phyloP scores from a whole-genome alignment of 352 stramenopile genomes.

The Phytopythium vexans region DNA sequence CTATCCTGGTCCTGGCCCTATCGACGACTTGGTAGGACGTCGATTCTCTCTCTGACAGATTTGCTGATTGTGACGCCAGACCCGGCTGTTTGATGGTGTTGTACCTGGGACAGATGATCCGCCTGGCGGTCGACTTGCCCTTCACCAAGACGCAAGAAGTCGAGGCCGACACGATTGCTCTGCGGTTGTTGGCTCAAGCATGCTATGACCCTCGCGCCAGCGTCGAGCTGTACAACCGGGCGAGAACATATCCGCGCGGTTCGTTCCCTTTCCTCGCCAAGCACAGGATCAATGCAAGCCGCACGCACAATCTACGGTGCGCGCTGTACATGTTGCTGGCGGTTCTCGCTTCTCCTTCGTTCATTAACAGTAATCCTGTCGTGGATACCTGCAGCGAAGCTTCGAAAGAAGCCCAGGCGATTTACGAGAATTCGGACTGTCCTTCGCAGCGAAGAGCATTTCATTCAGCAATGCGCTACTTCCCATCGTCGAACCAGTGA shows the following conservation, averaged over 20 bases:
- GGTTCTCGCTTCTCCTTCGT: no score
- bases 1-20: constrained; percentile 1
- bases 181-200: constrained; percentile 46
- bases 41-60: neutral
- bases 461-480: no score
- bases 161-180: constrained; percentile 49
- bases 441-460: no score
- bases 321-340: no score
- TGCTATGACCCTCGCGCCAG: constrained; percentile 54
- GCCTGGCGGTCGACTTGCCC: constrained; percentile 39
- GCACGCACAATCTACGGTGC: neutral
- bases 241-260: neutral
- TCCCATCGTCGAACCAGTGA: no score
- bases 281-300: neutral
- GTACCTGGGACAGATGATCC: constrained; percentile 26
- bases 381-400: no score
- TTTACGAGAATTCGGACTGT: no score
- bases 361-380: no score
- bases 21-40: neutral
- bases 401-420: no score
- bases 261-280: neutral
- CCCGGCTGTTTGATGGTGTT: no score
- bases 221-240: constrained; percentile 34
- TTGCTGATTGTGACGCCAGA: no score
- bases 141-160: constrained; percentile 48